Conservation (phyloP, 2,329 filamentous ascomycete genomes). For the Phialophora verrucosa region DNA sequence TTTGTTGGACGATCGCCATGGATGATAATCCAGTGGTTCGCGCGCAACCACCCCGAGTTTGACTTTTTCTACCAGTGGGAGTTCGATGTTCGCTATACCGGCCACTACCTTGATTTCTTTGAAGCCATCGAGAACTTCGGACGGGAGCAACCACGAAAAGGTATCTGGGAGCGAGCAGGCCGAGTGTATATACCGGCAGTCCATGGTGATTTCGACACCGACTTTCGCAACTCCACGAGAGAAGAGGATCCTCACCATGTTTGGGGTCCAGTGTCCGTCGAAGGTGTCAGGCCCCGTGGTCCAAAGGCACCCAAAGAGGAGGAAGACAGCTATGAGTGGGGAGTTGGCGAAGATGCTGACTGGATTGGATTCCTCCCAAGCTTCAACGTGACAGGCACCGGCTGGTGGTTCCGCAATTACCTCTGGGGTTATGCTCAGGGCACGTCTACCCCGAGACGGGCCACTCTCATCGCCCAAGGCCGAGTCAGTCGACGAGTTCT, state of each 20-base stretch:
- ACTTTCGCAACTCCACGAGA: slow-evolving; percentile 35
- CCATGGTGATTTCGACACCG: slow-evolving; percentile 55
- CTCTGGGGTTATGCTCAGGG: slow-evolving; percentile 50
- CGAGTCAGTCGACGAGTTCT: slow-evolving; percentile 74
- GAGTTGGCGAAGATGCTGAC: slow-evolving; percentile 76
- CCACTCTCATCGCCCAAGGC: slow-evolving; percentile 78
- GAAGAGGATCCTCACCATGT: slow-evolving; percentile 47
- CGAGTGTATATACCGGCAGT: slow-evolving; percentile 61
- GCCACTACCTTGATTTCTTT: slow-evolving; percentile 81
- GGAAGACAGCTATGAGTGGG: slow-evolving; percentile 75
- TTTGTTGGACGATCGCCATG: slow-evolving; percentile 58
- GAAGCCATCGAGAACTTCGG: slow-evolving; percentile 65
- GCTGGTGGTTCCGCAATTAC: slow-evolving; percentile 61
- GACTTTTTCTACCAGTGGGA: slow-evolving; percentile 90
- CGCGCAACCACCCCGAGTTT: slow-evolving; percentile 76
- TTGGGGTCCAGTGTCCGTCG: slow-evolving; percentile 69
- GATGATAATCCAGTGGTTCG: slow-evolving; percentile 76
- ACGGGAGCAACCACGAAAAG: slow-evolving; percentile 61
- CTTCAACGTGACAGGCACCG: slow-evolving; percentile 74
- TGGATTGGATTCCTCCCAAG: slow-evolving; percentile 78
- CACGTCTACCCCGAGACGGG: slow-evolving; percentile 69
- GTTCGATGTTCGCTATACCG: slow-evolving; percentile 78
- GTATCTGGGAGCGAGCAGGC: slow-evolving; percentile 64
- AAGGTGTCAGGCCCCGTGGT: slow-evolving; percentile 65
- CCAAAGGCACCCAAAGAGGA: slow-evolving; percentile 64